Conservation (phyloP, 352 stramenopile genomes). For the Pythium coloratum region DNA sequence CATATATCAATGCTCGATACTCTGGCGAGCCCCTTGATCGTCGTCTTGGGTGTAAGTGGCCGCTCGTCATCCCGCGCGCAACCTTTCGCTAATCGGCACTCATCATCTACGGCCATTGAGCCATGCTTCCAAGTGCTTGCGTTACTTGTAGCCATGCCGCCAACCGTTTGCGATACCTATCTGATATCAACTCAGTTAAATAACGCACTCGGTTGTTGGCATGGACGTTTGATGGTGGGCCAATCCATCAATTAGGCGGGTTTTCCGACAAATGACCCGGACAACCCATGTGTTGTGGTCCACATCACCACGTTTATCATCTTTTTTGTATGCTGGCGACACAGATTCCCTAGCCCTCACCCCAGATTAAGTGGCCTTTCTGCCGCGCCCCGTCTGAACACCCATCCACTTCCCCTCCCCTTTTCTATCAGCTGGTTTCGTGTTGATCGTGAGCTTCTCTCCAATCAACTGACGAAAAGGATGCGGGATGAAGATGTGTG, state of each 20-base stretch:
- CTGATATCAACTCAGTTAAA: not conserved
- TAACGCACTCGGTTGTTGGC: not conserved
- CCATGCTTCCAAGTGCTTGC: not conserved
- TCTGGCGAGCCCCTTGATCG: not conserved
- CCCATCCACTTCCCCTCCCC: not conserved
- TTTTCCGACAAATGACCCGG: not conserved
- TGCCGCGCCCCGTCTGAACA: not conserved
- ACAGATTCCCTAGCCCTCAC: not conserved
- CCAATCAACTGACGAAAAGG: too few species aligned
- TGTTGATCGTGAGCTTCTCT: too few species aligned
- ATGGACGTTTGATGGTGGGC: not conserved
- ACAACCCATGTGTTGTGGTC: not conserved
- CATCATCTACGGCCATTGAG: not conserved
- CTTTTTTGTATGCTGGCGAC: not conserved
- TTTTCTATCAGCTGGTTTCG: not conserved
- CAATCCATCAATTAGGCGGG: not conserved
- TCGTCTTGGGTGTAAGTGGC: not conserved
- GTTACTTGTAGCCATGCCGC: not conserved
- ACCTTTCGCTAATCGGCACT: not conserved
- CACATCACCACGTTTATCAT: not conserved
- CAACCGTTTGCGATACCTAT: not conserved
- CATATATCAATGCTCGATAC: not conserved
- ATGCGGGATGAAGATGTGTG: too few species aligned
- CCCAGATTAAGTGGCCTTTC: not conserved
- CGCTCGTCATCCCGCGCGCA: not conserved